Conservation (phyloP, 208 protist genomes). For the Wallacemonas sp. region DNA sequence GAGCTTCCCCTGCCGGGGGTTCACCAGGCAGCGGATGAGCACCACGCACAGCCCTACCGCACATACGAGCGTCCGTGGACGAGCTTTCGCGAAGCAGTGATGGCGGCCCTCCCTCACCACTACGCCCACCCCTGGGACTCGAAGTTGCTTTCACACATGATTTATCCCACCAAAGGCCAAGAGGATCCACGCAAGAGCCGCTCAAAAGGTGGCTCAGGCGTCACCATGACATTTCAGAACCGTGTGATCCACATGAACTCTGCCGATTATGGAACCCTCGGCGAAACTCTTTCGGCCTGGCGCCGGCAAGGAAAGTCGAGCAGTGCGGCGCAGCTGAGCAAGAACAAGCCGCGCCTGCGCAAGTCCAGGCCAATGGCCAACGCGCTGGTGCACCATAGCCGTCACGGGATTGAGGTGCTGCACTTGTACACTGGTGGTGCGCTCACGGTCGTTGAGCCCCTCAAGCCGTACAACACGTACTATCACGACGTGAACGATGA, state of each 20-base stretch:
- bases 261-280: slow-evolving; percentile 74
- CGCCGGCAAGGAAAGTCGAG: slow-evolving; percentile 3
- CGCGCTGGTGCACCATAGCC: slow-evolving; percentile 81
- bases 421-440: slow-evolving; percentile 87
- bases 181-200: slow-evolving; percentile 10
- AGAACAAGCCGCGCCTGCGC: slow-evolving; percentile 6
- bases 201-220: slow-evolving; percentile 4
- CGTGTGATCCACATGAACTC: slow-evolving; percentile 58
- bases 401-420: slow-evolving; percentile 76
- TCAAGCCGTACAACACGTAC: slow-evolving; percentile 42
- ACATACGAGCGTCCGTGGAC: slow-evolving; percentile 73
- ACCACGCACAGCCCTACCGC: slow-evolving; percentile 16
- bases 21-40: slow-evolving; percentile 6
- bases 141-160: slow-evolving; percentile 56
- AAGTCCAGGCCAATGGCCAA: slow-evolving; percentile 36
- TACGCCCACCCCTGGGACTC: slow-evolving; percentile 86
- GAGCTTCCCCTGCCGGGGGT: background rate
- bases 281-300: slow-evolving; percentile 37
- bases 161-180: slow-evolving; percentile 59
- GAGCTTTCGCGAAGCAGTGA: slow-evolving; percentile 69
- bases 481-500: slow-evolving; percentile 92
- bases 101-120: slow-evolving; percentile 77
- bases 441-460: slow-evolving; percentile 62
- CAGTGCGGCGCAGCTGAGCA: slow-evolving; percentile 4
- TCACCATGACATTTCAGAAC: slow-evolving; percentile 63